A percentile compares a stretch with the other conserved stretches of the same genome.
Conservation (phyloP, 371 early-diverging fungal species). For the Coemansia sp. region DNA sequence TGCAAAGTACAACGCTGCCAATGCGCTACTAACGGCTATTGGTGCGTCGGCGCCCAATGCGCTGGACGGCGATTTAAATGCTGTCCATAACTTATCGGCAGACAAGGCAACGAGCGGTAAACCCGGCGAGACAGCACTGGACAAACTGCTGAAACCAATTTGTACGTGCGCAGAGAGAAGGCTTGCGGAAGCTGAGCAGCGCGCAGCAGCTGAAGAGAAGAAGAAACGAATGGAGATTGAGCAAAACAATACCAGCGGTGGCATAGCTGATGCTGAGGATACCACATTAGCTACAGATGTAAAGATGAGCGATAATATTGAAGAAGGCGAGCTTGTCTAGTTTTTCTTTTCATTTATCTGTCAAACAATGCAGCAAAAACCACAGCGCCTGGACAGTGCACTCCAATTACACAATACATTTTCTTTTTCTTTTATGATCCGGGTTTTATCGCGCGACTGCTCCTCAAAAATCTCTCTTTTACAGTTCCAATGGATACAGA, state of each 20-base stretch:
- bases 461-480: too few species aligned
- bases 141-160: slow-evolving; percentile 35
- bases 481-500: too few species aligned
- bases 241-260: background rate
- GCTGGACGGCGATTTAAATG: slow-evolving; percentile 29
- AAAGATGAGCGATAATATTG: background rate
- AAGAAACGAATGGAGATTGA: background rate
- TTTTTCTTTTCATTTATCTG: background rate
- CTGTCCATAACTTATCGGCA: slow-evolving; percentile 1
- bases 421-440: too few species aligned
- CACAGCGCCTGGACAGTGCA: background rate
- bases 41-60: slow-evolving; percentile 43
- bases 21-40: slow-evolving; percentile 17
- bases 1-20: slow-evolving; percentile 33
- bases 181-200: slow-evolving; percentile 7
- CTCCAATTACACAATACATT: too few species aligned
- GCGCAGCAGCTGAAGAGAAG: slow-evolving; percentile 6
- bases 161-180: slow-evolving; percentile 29
- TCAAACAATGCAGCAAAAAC: background rate
- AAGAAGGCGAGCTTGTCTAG: slow-evolving; percentile 14
- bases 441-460: too few species aligned
- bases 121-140: slow-evolving; percentile 7
- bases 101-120: background rate
- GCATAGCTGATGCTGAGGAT: background rate
- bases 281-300: background rate